Conservation (phyloP, 2,329 filamentous ascomycete genomes). For the Fusarium anguioides region DNA sequence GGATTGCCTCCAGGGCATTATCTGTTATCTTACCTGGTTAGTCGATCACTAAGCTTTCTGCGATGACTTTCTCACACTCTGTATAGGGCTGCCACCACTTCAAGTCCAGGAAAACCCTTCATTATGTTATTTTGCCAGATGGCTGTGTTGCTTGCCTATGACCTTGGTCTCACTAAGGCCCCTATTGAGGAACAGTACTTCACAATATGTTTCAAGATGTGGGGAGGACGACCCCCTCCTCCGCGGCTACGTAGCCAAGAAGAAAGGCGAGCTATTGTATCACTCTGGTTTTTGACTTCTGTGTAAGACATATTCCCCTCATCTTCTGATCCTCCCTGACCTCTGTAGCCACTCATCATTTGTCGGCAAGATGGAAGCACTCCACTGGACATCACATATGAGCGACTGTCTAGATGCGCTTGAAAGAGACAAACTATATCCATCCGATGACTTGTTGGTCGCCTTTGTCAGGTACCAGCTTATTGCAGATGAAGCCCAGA, state of each 20-base stretch:
- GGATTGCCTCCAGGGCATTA: slow-evolving; percentile 63
- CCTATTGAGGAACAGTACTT: slow-evolving; percentile 52
- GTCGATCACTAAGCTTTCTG: slow-evolving; percentile 8
- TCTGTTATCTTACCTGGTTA: slow-evolving; percentile 60
- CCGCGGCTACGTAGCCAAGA: slow-evolving; percentile 57
- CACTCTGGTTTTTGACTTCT: slow-evolving; percentile 57
- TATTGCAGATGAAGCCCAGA: slow-evolving; percentile 54
- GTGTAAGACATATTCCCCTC: slow-evolving; percentile 42
- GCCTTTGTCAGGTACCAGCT: slow-evolving; percentile 53
- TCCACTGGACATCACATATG: slow-evolving; percentile 69
- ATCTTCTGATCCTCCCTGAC: slow-evolving; percentile 5
- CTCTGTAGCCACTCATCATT: slow-evolving; percentile 50
- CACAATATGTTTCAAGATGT: slow-evolving; percentile 52
- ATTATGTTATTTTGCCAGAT: slow-evolving; percentile 58
- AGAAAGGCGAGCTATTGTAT: slow-evolving; percentile 61
- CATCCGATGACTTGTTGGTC: slow-evolving; percentile 61
- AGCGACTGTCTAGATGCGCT: slow-evolving; percentile 66
- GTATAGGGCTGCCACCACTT: slow-evolving; percentile 54
- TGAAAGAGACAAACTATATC: slow-evolving; percentile 56
- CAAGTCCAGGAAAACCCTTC: slow-evolving; percentile 55
- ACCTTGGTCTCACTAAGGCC: slow-evolving; percentile 58
- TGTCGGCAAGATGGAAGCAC: slow-evolving; percentile 60
- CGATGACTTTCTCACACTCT: slow-evolving; percentile 5
- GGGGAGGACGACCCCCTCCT: slow-evolving; percentile 44
- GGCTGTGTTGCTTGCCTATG: slow-evolving; percentile 56